Evolutionary conservation across 768 basidiomycete species (phyloP), one percentile per base, ranked within the genome.

Genomic region (Kwoniella pini): DNA sequence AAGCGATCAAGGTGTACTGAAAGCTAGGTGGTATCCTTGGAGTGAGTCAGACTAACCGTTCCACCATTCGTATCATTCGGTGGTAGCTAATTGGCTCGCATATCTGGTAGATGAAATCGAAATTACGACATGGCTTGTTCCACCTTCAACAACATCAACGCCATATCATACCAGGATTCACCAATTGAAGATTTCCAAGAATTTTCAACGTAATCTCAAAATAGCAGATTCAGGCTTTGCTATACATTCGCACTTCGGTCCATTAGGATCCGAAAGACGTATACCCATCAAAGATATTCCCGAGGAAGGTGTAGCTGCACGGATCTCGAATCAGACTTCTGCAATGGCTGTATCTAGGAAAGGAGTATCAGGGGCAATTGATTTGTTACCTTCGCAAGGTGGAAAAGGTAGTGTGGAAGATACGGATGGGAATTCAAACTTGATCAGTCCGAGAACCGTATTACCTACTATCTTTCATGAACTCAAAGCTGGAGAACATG

Each of bases 41-140:
- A 79, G 69, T 71, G 49, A 57, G 66, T 52, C n/a, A n/a, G n/a
- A n/a, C n/a, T n/a, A n/a, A n/a, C n/a, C n/a, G n/a, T n/a, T n/a
- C n/a, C n/a, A n/a, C n/a, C n/a, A n/a, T n/a, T n/a, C n/a, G n/a
- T n/a, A n/a, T n/a, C n/a, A n/a, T n/a, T n/a, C n/a, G n/a, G n/a
- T n/a, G n/a, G n/a, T n/a, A n/a, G n/a, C n/a, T n/a, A n/a, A n/a
- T n/a, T n/a, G n/a, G n/a, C n/a, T n/a, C n/a, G n/a, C n/a, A n/a
- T n/a, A n/a, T n/a, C 13, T 28, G 36, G 12, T 28, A 71, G 67
- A 81, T 54, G 86, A 84, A 70, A 86, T 87, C 22, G 80, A 83
- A 55, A 84, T 90, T 39, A 86, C 85, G 77, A 89, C 88, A n/a
- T 88, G 86, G 86, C 82, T 88, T 19, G 80, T 88, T 9, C 88